Evolutionary conservation across 352 stramenopile species (phyloP).

Genomic region (Pythium brachiatum): DNA sequence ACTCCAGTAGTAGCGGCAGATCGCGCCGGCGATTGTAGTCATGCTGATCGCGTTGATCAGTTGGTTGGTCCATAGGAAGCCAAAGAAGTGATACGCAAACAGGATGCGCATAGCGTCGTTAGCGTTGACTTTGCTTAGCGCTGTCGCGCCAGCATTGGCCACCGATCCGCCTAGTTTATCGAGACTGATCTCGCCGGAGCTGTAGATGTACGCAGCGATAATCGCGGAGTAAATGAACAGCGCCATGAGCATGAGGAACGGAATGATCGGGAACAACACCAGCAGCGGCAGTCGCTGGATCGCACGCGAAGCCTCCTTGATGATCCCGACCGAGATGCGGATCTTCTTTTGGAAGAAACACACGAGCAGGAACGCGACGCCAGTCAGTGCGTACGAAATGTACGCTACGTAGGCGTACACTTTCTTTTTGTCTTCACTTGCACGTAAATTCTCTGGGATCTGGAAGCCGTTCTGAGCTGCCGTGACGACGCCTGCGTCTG

Average conservation of each 20-base stretch:
- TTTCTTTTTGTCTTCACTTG: slow-evolving; percentile 55
- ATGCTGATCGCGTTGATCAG: slow-evolving; percentile 95
- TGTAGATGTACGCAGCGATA: slow-evolving; percentile 69
- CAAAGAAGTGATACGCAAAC: slow-evolving; percentile 89
- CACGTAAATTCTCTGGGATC: slow-evolving; percentile 52
- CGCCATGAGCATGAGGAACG: slow-evolving; percentile 44
- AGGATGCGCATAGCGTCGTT: slow-evolving; percentile 65
- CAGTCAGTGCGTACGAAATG: slow-evolving; percentile 51
- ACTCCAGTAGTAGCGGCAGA: slow-evolving; percentile 93
- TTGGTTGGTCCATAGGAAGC: slow-evolving; percentile 95
- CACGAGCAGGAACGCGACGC: slow-evolving; percentile 70
- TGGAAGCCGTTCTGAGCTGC: slow-evolving; percentile 39
- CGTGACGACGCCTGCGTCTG: slow-evolving; percentile 35
- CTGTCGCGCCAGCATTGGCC: not conserved
- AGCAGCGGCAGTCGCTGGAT: slow-evolving; percentile 59
- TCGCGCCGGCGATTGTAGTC: slow-evolving; percentile 89
- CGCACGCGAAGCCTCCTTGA: slow-evolving; percentile 61
- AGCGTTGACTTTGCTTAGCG: slow-evolving; percentile 46
- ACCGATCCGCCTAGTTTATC: slow-evolving; percentile 38
- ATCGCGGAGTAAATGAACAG: slow-evolving; percentile 58
- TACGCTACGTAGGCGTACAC: slow-evolving; percentile 64
- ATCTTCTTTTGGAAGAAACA: slow-evolving; percentile 82
- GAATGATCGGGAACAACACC: slow-evolving; percentile 56
- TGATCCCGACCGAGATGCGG: slow-evolving; percentile 68
- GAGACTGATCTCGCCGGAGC: slow-evolving; percentile 42